These are phyloP conservation scores for Volvox africanus DNA, from an alignment of 139 green algal genomes.

Conservation along the genomic window DNA sequence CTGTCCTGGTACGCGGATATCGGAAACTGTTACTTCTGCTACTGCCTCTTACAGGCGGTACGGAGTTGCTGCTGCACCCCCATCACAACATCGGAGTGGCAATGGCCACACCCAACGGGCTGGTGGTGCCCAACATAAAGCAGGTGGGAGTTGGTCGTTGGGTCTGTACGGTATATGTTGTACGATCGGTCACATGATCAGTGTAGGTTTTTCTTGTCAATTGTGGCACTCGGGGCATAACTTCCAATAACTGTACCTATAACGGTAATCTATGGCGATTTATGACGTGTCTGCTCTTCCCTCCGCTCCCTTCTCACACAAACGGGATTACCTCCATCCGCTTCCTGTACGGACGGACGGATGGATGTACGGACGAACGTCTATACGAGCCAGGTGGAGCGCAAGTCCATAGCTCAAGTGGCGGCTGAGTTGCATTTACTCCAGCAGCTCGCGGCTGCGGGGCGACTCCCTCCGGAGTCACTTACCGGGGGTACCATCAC, in stretches of 20 bases:
- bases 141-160: conserved; percentile 55
- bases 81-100: conserved; percentile 93
- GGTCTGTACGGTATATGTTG: too few species aligned
- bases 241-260: too few species aligned
- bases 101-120: conserved; percentile 86
- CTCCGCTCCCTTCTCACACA: not conserved
- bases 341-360: not conserved
- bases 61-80: conserved; percentile 49
- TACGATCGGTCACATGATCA: too few species aligned
- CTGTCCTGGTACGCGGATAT: too few species aligned
- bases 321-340: not conserved
- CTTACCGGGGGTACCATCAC: conserved; percentile 86
- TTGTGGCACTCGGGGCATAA: too few species aligned
- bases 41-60: not conserved
- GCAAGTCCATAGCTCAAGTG: conserved; percentile 71
- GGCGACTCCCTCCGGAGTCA: conserved; percentile 73
- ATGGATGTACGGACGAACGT: too few species aligned
- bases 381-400: conserved; percentile 57
- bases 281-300: not conserved
- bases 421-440: conserved; percentile 78
- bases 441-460: conserved; percentile 75
- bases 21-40: too few species aligned
- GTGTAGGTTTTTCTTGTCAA: too few species aligned
- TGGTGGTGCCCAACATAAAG: conserved; percentile 92
- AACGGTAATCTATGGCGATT: too few species aligned